Evolutionary conservation across 495 filamentous ascomycete genomes (phyloP), one percentile per base, ranked within the genome.

Genomic region (Penicillium psychrofluorescens): DNA sequence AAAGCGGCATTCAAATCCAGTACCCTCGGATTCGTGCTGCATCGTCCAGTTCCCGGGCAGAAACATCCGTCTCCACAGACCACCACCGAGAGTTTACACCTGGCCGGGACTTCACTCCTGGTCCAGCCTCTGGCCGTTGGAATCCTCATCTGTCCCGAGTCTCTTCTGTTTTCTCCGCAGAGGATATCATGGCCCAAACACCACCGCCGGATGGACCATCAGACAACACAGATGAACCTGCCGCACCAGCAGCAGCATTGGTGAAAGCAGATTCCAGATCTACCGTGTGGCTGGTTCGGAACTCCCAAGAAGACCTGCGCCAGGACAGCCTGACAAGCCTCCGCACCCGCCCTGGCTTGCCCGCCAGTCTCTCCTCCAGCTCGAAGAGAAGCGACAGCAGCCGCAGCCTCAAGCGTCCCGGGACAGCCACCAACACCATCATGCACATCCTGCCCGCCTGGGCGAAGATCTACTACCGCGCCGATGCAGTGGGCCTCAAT

Each of bases 81-180:
- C 22, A 22, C 4, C 22, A 6, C 22, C 22, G 22, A 6, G 22
- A 22, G 22, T 22, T 22, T 22, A 22, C 22, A 22, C 53, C 55
- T 13, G 61, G 49, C 34, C 64, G 49, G 12, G 64, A 59, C 32
- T 60, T 53, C 35, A 61, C 58, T 27, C 52, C 57, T 1, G 71
- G 72, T 35, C 59, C 59, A 14, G 58, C 61, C 12, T 64, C 64
- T 7, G 64, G 66, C 41, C 77, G 78, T 66, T 85, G 83, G 78
- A 86, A 83, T 59, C 81, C 83, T 53, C 81, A 85, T 57, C 71
- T 90, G 10, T 87, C 85, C 13, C 82, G 83, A 12, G 83, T 88
- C 28, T 74, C 77, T 40, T 88, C 85, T 14, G 79, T 82, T 44
- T 79, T 79, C 64, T 73, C 68, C 3, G 64, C 61, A n/a, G 71